Evolutionary conservation across 331 rosid species (phyloP), one percentile per base, ranked within the genome.

Genomic region (Malus hybrid): DNA sequence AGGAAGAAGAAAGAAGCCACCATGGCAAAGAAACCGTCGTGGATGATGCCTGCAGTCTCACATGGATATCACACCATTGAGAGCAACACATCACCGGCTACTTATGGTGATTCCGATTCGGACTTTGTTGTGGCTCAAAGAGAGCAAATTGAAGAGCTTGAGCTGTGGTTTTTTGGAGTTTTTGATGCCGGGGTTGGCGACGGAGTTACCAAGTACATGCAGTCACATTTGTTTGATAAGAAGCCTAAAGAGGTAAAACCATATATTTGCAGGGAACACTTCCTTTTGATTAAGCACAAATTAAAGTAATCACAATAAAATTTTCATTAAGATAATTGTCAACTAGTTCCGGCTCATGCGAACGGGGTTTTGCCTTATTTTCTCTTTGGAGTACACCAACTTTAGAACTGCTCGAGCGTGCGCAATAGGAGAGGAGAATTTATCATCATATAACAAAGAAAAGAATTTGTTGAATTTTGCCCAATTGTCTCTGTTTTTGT

Each of bases 1-100:
- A 39, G 55, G 10, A 80, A 75, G 48, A 86, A 73, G 81, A 85
- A 73, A 74, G 74, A 54, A 22, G 61, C 6, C 59, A 71, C n/a
- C 39, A 12, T 15, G 24, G 39, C 61, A 56, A 82, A 39, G 69
- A 88, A 85, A 65, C 82, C 85, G 12, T 86, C 93, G 68, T 90
- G 97, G 98, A 88, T 91, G 96, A 72, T 78, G 76, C 96, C 98
- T 68, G 81, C 97, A 70, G 81, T 93, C 33, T 80, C 89, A 28
- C 97, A 93, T 77, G 98, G 98, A 0, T 82, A 79, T 55, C 85
- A 90, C 52, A 87, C 85, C 19, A 79, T 85, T 18, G 80, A 81
- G 63, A 83, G 77, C 70, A 73, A 69, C 42, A 31, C 60, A 14
- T 44, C 68, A 69, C 62, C 50, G 22, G 80, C 67, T 29, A 73